A percentile compares a stretch with the other conserved stretches of the same genome.
Evolutionary conservation across 257 asterid genomes (phyloP).

Genomic region (Craterostigma plantagineum): DNA sequence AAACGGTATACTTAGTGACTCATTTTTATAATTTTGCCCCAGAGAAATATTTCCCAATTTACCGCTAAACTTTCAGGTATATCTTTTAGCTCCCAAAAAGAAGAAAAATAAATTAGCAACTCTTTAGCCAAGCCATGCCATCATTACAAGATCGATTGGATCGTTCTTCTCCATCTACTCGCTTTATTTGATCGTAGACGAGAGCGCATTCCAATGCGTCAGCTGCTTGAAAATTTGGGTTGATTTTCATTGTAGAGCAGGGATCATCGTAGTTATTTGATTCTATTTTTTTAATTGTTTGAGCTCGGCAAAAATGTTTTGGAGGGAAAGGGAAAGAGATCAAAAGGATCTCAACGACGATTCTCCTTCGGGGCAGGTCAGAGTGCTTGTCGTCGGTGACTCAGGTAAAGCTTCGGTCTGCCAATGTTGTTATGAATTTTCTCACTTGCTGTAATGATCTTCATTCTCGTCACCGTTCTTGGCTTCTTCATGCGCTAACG

Average conservation of each 20-base stretch:
- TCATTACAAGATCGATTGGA: too few relatives aligned
- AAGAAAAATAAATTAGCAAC: too few relatives aligned
- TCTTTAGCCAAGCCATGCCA: too few relatives aligned
- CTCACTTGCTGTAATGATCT: not conserved
- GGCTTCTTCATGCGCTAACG: too few relatives aligned
- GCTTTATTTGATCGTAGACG: too few relatives aligned
- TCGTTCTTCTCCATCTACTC: too few relatives aligned
- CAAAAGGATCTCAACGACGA: conserved; percentile 58
- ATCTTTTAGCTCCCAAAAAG: too few relatives aligned
- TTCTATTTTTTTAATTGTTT: conserved; percentile 18
- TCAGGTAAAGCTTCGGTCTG: conserved; percentile 36
- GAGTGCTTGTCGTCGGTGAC: conserved; percentile 87
- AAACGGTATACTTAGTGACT: too few relatives aligned
- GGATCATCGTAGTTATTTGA: conserved; percentile 4
- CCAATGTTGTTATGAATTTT: not conserved
- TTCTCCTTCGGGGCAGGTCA: conserved; percentile 85
- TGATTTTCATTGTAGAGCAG: conserved; percentile 23
- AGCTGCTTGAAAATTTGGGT: not conserved
- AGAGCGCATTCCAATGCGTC: conserved; percentile 34
- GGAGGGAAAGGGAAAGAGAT: conserved; percentile 76
- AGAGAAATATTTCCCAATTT: conserved; percentile 8
- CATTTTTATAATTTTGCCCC: too few relatives aligned
- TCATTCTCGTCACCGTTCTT: not conserved
- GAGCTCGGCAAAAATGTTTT: conserved; percentile 47
- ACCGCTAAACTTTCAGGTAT: too few relatives aligned